Evolutionary conservation across 345 rosid genomes (phyloP).

Genomic region (Bretschneidera sinensis): DNA sequence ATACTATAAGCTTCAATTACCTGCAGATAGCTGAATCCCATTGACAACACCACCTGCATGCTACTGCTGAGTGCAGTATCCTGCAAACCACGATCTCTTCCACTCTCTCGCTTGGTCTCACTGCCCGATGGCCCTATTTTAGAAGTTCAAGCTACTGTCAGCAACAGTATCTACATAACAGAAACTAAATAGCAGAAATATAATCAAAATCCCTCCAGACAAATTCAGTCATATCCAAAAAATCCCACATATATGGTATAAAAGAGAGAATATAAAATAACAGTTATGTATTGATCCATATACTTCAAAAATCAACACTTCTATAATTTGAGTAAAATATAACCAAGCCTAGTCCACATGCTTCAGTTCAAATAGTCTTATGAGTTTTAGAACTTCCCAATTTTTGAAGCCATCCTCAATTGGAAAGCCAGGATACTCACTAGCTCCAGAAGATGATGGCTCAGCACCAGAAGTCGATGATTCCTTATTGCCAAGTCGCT

Average conservation of each 20-base stretch:
- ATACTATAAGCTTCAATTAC: constrained; percentile 86
- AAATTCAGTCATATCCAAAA: no score
- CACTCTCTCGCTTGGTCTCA: constrained; percentile 36
- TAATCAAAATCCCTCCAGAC: no score
- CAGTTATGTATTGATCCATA: no score
- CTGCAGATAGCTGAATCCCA: constrained; percentile 95
- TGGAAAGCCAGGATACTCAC: constrained; percentile 42
- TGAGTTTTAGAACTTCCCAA: neutral
- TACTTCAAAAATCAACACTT: no score
- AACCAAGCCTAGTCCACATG: no score
- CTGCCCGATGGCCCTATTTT: constrained; percentile 66
- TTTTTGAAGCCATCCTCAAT: neutral
- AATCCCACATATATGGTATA: no score
- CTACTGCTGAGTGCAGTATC: constrained; percentile 58
- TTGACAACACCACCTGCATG: constrained; percentile 68
- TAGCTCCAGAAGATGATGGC: constrained; percentile 94
- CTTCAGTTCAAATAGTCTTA: neutral
- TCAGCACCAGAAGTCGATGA: constrained; percentile 83
- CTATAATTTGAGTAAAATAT: neutral
- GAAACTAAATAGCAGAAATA: neutral
- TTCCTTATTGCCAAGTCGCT: constrained; percentile 53
- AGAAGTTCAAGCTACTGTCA: constrained; percentile 7
- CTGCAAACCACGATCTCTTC: constrained; percentile 31
- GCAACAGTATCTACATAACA: neutral
- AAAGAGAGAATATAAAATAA: no score